Evolutionary conservation across 1,284 basidiomycete genomes (phyloP).

Genomic region (Rhizopogon parksii): DNA sequence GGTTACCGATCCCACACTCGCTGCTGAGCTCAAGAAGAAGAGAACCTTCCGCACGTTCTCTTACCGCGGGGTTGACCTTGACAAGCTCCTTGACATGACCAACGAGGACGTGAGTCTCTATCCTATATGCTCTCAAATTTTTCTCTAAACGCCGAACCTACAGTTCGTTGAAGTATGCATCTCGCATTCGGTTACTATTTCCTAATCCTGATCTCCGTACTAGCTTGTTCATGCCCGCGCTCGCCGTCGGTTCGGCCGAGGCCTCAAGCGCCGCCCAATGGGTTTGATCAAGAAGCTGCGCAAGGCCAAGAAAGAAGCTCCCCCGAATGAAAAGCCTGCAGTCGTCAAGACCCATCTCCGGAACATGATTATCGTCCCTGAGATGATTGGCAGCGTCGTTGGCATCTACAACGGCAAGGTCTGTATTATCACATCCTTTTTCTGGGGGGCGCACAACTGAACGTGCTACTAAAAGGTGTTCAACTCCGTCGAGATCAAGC

Average conservation of each 20-base stretch:
- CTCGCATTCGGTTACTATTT: slow-evolving; percentile 8
- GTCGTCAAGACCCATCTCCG: slow-evolving; percentile 99
- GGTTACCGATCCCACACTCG: slow-evolving; percentile 81
- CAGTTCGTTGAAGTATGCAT: slow-evolving; percentile 70
- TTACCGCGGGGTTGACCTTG: slow-evolving; percentile 96
- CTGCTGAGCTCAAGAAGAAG: slow-evolving; percentile 95
- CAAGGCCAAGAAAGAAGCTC: slow-evolving; percentile 98
- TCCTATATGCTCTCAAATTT: slow-evolving; percentile 6
- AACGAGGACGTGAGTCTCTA: slow-evolving; percentile 79
- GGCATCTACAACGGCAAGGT: slow-evolving; percentile 99
- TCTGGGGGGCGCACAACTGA: neutral
- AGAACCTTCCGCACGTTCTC: slow-evolving; percentile 98
- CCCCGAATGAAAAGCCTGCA: slow-evolving; percentile 96
- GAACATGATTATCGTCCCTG: slow-evolving; percentile 99
- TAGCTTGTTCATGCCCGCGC: slow-evolving; percentile 98
- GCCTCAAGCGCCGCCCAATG: slow-evolving; percentile 97
- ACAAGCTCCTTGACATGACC: slow-evolving; percentile 93
- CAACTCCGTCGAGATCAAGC: slow-evolving; percentile 98
- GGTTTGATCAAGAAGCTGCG: slow-evolving; percentile 99
- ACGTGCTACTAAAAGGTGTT: slow-evolving; percentile 55
- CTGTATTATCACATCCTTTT: slow-evolving; percentile 14
- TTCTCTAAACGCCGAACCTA: neutral
- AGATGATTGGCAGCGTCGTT: slow-evolving; percentile 98
- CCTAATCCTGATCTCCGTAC: slow-evolving; percentile 18
- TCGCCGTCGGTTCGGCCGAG: slow-evolving; percentile 97